Evolutionary conservation across 2,329 filamentous ascomycete genomes (phyloP).

Genomic region (Lasiodiplodia hormozganensis): DNA sequence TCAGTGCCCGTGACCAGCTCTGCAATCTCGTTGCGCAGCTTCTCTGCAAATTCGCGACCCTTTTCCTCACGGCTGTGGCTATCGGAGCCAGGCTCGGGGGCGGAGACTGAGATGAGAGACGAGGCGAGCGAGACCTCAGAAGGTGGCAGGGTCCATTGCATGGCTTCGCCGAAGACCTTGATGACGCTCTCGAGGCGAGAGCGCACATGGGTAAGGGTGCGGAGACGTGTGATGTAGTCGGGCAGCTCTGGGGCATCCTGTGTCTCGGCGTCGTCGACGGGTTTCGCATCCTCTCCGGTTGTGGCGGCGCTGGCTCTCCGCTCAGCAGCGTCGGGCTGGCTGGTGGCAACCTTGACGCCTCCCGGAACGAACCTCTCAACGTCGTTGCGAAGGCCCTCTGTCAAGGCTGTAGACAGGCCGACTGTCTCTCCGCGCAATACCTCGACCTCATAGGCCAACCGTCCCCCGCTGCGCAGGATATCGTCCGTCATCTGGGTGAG

Average conservation of each 20-base stretch:
- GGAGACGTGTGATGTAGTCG: slow-evolving; percentile 76
- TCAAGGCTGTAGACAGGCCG: slow-evolving; percentile 78
- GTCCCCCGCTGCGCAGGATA: slow-evolving; percentile 85
- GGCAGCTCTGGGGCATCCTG: slow-evolving; percentile 55
- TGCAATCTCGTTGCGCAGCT: slow-evolving; percentile 74
- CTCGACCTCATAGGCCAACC: slow-evolving; percentile 93
- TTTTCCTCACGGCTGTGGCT: slow-evolving; percentile 81
- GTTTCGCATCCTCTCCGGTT: slow-evolving; percentile 36
- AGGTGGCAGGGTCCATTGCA: slow-evolving; percentile 92
- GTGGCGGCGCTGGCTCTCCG: slow-evolving; percentile 45
- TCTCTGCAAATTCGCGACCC: slow-evolving; percentile 78
- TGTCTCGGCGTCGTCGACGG: background rate
- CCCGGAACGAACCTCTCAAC: slow-evolving; percentile 74
- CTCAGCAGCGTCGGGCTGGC: background rate
- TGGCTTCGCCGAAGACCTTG: slow-evolving; percentile 89
- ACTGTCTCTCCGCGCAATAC: slow-evolving; percentile 87
- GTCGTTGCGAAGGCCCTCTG: slow-evolving; percentile 74
- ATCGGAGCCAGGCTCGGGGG: slow-evolving; percentile 73
- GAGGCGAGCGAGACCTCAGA: slow-evolving; percentile 84
- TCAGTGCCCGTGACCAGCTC: slow-evolving; percentile 66
- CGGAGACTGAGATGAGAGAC: slow-evolving; percentile 88
- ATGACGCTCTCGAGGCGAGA: slow-evolving; percentile 87
- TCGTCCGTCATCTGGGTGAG: slow-evolving; percentile 93
- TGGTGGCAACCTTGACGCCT: slow-evolving; percentile 36
- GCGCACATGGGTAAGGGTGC: slow-evolving; percentile 82